phyloP scores from a whole-genome alignment of 495 filamentous ascomycete species.

The Lepraria neglecta region DNA sequence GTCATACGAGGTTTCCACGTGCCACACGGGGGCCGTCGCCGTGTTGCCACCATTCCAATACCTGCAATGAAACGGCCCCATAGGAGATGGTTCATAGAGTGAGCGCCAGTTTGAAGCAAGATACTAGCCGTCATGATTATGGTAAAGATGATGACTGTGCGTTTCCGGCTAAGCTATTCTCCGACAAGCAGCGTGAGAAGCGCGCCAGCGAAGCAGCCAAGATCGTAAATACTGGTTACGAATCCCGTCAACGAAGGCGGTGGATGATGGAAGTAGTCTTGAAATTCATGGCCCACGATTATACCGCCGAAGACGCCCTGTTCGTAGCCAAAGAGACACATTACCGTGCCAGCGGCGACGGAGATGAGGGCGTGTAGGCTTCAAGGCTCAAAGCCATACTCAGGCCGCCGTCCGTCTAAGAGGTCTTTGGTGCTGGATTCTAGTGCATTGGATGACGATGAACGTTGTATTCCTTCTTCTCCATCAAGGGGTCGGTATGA shows the following conservation, averaged over 20 bases:
- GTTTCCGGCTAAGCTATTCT: conserved; percentile 23
- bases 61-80: conserved; percentile 24
- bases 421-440: background rate
- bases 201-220: conserved; percentile 24
- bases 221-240: conserved; percentile 24
- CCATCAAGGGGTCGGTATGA: conserved; percentile 10
- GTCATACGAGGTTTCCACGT: conserved; percentile 23
- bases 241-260: conserved; percentile 19
- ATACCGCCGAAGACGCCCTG: conserved; percentile 33
- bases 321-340: conserved; percentile 33
- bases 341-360: conserved; percentile 24
- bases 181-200: conserved; percentile 23
- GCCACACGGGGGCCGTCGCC: conserved; percentile 26
- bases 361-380: conserved; percentile 19
- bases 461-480: background rate
- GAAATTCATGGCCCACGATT: conserved; percentile 25
- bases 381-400: conserved; percentile 10
- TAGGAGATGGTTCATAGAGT: conserved; percentile 21
- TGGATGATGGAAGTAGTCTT: conserved; percentile 21
- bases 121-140: conserved; percentile 25
- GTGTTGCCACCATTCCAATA: conserved; percentile 26
- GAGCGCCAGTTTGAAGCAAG: conserved; percentile 22
- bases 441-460: background rate
- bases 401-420: background rate
- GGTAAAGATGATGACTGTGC: conserved; percentile 23